Base-by-base conservation (phyloP, 225 moss, liverwort and hornwort genomes). In the Marchantia paleacea region DNA sequence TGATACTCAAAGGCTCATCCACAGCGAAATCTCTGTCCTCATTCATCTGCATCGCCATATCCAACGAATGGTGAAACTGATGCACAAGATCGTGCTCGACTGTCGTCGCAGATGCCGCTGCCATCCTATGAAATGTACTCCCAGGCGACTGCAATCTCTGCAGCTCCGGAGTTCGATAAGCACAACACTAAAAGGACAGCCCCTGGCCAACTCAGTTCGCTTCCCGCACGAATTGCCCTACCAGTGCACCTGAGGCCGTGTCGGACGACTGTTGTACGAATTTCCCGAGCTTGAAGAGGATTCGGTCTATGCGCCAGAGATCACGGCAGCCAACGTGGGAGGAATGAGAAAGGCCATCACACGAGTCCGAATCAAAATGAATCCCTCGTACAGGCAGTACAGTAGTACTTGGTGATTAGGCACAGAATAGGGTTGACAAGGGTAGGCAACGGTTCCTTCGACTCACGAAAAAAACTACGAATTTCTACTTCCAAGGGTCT, bases 401-500 rank as follows among this genome's bases (percentile, higher is more conserved):
- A 16, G 69, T 69, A 24, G 14, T 24, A 64, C 64, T 12, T 24
- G 5, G n/a, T 14, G 69, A 69, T 69, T 12, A 13, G 13, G 14
- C 26, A 65, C 24, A 65, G 25, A 65, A 24, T 65, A 65, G 65
- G 65, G 25, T 28, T 65, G 22, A 16, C 7, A 14, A 30, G 69
- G 5, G 39, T 39, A 39, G 39, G 39, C 39, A 39, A 39, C 39
- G 39, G 39, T 5, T 39, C 39, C 39, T 58, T 39, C 39, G 39
- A 39, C 39, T 39, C 39, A 5, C 39, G 39, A 2, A 39, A 69
- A 28, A 12, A 39, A 13, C 18, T 69, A 31, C 31, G 4, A 31
- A 30, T 69, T 39, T 69, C 69, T 39, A 69, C 69, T 30, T 30
- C 69, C 69, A 69, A 69, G 30, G 69, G 69, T 69, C 69, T 69